Evolutionary conservation across 345 rosid species (phyloP), one percentile per base, ranked within the genome.

Genomic region (Cardiospermum halicacabum): DNA sequence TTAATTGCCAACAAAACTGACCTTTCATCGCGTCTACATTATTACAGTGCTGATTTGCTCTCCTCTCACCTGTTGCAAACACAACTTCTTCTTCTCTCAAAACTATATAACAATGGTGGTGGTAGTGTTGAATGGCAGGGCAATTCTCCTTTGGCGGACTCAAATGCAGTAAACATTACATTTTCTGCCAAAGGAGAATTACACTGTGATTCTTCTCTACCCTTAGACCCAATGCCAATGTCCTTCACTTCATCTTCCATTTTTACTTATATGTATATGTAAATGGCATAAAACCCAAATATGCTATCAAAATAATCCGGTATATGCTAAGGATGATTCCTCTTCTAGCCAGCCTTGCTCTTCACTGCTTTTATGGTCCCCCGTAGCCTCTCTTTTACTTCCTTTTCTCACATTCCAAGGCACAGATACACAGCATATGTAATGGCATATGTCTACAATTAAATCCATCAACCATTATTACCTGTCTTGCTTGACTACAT

Each of bases 101-200:
- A 53, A 26, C 26, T 11, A 7, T 19, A 27, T 12, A 19, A 31
- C 27, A 18, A 55, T 19, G 50, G 40, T 28, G 42, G 71, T 11
- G 55, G 40, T 28, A 54, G 71, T 11, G 55, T 56, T 28, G 76
- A 78, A 78, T 64, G 56, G 66, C 82, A 65, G 82, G 82, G 78
- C 76, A 78, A 78, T 68, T 78, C 82, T 74, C 78, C 78, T 78
- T 78, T 74, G 82, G 78, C 76, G 60, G 73, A 34, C 30, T 16
- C 11, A 69, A 34, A 37, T n/a, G 42, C 49, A 65, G 45, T 47
- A n/a, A n/a, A n/a, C n/a, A n/a, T n/a, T n/a, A n/a, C n/a, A 51
- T 60, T 61, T 51, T 60, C 64, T 77, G 84, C 81, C 84, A 77
- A 70, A 69, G 76, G 70, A 72, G 77, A 69, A 64, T 67, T 39